A percentile compares a stretch with the other conserved stretches of the same genome.
These are phyloP conservation scores for Annulohypoxylon bovei DNA, from an alignment of 495 filamentous ascomycete species.

Conservation along the genomic window DNA sequence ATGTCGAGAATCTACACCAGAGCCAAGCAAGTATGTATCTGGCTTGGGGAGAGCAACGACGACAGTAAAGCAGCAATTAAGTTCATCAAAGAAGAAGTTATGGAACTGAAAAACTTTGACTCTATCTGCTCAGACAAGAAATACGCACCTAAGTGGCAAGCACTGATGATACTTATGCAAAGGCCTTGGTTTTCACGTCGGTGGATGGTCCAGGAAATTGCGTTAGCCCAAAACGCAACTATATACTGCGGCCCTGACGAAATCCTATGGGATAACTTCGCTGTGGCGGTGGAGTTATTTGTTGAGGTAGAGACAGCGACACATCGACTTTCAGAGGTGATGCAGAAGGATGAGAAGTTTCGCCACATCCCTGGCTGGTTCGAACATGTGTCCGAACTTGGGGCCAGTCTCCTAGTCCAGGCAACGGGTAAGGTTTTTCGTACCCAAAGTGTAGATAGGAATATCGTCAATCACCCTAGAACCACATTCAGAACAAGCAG, in stretches of 20 bases:
- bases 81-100: constrained; percentile 48
- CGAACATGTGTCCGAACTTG: constrained; percentile 46
- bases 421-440: constrained; percentile 47
- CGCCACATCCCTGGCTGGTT: constrained; percentile 25
- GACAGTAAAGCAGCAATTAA: constrained; percentile 36
- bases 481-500: no score
- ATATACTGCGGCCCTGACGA: background rate
- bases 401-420: constrained; percentile 49
- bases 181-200: constrained; percentile 50
- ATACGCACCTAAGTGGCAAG: constrained; percentile 36
- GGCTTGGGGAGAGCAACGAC: constrained; percentile 43
- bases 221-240: background rate
- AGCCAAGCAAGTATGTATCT: constrained; percentile 42
- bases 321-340: background rate
- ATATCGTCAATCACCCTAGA: no score
- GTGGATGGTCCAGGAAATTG: constrained; percentile 41
- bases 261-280: background rate
- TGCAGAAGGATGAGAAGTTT: constrained; percentile 11
- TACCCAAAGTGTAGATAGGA: background rate
- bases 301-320: background rate
- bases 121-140: constrained; percentile 28
- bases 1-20: constrained; percentile 45
- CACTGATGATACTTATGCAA: constrained; percentile 47
- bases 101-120: constrained; percentile 48
- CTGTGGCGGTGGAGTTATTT: background rate